Conservation (phyloP, 345 rosid genomes). For the Eucalyptus marginata region DNA sequence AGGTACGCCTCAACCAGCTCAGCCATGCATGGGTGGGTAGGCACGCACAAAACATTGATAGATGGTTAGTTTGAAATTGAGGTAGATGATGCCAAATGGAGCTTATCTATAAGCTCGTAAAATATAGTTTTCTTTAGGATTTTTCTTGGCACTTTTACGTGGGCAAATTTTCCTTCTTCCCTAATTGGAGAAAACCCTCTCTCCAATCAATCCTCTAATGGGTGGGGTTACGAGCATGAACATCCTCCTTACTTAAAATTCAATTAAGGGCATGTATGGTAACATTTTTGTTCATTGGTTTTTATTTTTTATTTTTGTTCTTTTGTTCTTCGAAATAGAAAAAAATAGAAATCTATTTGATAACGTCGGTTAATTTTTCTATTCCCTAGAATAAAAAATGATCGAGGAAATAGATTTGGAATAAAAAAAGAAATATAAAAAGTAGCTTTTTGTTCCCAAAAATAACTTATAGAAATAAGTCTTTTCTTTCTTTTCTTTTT, state of each 20-base stretch:
- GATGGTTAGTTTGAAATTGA: background rate
- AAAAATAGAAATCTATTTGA: too few species aligned
- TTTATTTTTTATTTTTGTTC: too few species aligned
- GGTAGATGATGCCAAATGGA: background rate
- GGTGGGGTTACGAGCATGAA: background rate
- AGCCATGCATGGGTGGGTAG: too few species aligned
- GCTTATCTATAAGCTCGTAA: background rate
- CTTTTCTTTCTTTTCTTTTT: too few species aligned
- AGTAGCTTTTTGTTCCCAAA: fast-evolving
- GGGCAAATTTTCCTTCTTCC: background rate
- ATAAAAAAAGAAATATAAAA: too few species aligned
- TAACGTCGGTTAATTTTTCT: too few species aligned
- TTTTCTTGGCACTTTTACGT: background rate
- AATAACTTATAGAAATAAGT: too few species aligned
- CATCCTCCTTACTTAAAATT: background rate
- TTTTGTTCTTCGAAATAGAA: too few species aligned
- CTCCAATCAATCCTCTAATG: background rate
- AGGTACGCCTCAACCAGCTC: too few species aligned
- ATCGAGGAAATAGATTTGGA: too few species aligned
- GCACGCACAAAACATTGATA: background rate
- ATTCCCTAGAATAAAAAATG: too few species aligned
- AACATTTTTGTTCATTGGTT: too few species aligned
- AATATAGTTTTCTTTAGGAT: background rate
- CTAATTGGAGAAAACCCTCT: background rate
- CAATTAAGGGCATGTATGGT: fast-evolving